Conservation (phyloP, 495 filamentous ascomycete species). For the Hypoxylon crocopeplum region DNA sequence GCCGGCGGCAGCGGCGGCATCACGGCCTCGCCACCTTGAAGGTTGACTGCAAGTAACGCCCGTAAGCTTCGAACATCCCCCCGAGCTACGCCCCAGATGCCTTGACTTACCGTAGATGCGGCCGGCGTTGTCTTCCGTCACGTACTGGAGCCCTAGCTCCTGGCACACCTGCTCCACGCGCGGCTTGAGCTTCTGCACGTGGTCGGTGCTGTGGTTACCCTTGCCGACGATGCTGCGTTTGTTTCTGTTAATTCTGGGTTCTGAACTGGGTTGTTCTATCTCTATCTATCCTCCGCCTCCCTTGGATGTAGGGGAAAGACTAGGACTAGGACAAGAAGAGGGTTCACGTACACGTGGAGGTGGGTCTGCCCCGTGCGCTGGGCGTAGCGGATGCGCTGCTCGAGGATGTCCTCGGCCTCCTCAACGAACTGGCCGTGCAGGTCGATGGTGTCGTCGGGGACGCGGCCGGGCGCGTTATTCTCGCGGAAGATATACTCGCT, state of each 20-base stretch:
- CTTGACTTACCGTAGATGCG: conserved; percentile 67
- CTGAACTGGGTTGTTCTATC: neutral
- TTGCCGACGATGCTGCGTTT: conserved; percentile 78
- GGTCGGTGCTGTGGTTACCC: conserved; percentile 81
- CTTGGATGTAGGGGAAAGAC: neutral
- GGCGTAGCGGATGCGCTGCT: conserved; percentile 79
- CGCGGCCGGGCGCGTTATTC: conserved; percentile 78
- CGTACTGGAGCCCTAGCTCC: conserved; percentile 80
- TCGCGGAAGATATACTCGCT: conserved; percentile 93
- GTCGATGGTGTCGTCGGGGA: conserved; percentile 85
- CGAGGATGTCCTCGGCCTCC: conserved; percentile 90
- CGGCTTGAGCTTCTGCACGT: conserved; percentile 91
- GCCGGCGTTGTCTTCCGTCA: conserved; percentile 86
- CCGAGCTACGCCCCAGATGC: no score
- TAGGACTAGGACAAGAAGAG: conserved; percentile 24
- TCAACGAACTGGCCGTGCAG: conserved; percentile 92
- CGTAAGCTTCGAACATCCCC: no score
- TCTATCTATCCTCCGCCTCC: neutral
- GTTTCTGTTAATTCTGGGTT: neutral
- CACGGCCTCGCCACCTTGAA: conserved; percentile 45
- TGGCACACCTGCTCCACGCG: conserved; percentile 84
- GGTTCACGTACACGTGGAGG: conserved; percentile 68
- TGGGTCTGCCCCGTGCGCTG: conserved; percentile 73
- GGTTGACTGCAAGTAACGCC: conserved; percentile 46
- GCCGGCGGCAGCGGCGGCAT: conserved; percentile 58